Evolutionary conservation across 164 flowering plant species (phyloP), one percentile per base, ranked within the genome.

Genomic region (Macadamia integrifolia): DNA sequence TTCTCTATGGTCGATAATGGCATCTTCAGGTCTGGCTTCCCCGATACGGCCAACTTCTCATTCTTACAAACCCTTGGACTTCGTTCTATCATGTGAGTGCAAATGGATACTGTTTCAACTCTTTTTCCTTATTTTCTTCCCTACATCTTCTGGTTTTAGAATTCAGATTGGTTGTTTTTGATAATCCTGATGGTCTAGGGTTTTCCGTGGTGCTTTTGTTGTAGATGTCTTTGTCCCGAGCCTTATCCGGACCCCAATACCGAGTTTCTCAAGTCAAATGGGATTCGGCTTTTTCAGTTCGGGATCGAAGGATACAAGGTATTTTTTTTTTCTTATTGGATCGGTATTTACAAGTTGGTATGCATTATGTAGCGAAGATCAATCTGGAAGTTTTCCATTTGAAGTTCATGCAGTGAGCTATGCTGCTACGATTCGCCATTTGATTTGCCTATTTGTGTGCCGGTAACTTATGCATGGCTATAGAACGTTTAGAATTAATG

Each of bases 1-100:
- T 93, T 93, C 71, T 73, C 98, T 5, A 81, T 93, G 90, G 98
- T 93, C 29, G 98, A 93, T 43, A 74, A 86, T 70, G 97, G 98
- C 56, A 71, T 93, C 55, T 93, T 80, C 80, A 67, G 98, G 74
- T 93, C 98, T 44, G 98, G 98, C 23, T 93, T 91, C 60, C 98
- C 97, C 3, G 92, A 91, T 63, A 65, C 80, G 7, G 76, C 91
- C 67, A 93, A 89, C 85, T 91, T 93, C 75, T 62, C 86, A 66
- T 93, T 93, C 79, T 74, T 93, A 15, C 81, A 86, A 70, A 86
- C 91, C 53, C 85, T 93, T 7, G 83, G 86, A 58, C 93, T 93
- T 29, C 89, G 92, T 64, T 91, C 98, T 17, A 80, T 93, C 79
- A 72, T 93, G 98, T 91, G 76, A 77, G 84, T 66, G 30, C 31